Percentiles rank a stretch among this genome's conserved stretches.
These are phyloP conservation scores for Francoa sonchifolia DNA, from an alignment of 441 rosid species.

Conservation along the genomic window DNA sequence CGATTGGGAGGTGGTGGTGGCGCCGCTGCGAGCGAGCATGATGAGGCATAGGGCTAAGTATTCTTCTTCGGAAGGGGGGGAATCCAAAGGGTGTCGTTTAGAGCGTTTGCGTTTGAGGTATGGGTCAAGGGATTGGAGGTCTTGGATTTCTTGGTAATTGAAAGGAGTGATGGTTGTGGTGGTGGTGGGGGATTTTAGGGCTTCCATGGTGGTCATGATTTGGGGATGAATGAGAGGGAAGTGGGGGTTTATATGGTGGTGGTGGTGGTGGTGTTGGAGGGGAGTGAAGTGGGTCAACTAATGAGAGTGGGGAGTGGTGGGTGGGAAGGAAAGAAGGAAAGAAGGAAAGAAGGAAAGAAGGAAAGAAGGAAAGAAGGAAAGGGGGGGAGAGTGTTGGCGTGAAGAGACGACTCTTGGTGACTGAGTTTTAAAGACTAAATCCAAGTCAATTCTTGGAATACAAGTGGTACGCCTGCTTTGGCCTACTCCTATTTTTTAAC, in stretches of 20 bases:
- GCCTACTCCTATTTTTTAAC: no score
- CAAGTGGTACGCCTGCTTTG: no score
- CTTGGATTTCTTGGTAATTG: neutral
- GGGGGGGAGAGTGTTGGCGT: neutral
- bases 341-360: no score
- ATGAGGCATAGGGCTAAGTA: constrained; percentile 13
- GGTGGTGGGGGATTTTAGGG: constrained; percentile 11
- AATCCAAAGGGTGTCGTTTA: constrained; percentile 1
- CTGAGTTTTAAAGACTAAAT: no score
- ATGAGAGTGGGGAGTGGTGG: no score
- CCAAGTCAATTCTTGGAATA: no score
- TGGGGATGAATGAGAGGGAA: neutral
- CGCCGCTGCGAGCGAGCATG: constrained; percentile 14
- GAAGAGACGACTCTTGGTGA: neutral
- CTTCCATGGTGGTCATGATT: constrained; percentile 7
- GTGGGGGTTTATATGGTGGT: neutral
- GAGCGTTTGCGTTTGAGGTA: constrained; percentile 4
- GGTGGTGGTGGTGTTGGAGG: no score
- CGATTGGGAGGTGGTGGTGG: neutral
- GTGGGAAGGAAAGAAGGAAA: no score
- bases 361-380: neutral
- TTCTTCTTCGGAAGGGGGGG: constrained; percentile 7
- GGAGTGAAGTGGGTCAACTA: no score
- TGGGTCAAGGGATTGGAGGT: neutral
- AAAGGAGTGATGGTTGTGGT: neutral